Evolutionary conservation across 371 early-diverging fungal genomes (phyloP).

Genomic region (Syncephalis plumigaleata): DNA sequence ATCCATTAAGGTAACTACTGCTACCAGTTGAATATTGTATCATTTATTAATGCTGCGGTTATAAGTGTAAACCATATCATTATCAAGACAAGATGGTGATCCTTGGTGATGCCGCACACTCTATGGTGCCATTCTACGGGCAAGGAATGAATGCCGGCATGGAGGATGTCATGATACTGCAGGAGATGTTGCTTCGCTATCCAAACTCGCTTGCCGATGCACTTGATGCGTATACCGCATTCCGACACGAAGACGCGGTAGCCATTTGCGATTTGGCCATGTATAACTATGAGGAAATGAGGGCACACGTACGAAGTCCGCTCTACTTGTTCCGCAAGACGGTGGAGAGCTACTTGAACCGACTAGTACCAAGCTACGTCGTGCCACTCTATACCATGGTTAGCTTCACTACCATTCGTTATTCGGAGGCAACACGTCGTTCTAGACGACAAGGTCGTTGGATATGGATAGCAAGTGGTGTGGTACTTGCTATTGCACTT

Average conservation of each 20-base stretch:
- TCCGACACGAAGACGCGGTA: conserved; percentile 59
- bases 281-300: conserved; percentile 92
- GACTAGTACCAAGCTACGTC: conserved; percentile 42
- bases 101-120: conserved; percentile 93
- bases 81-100: conserved; percentile 57
- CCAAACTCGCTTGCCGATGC: conserved; percentile 25
- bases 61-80: conserved; percentile 79
- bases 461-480: conserved; percentile 16
- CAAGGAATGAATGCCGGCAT: conserved; percentile 98
- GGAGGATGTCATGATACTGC: conserved; percentile 74
- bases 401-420: conserved; percentile 75
- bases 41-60: no score
- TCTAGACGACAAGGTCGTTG: conserved; percentile 36
- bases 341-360: conserved; percentile 59
- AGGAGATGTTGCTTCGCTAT: conserved; percentile 39
- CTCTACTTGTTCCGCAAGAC: conserved; percentile 55
- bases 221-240: conserved; percentile 47
- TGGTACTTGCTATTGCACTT: not conserved
- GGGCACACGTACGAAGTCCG: conserved; percentile 54
- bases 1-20: conserved; percentile 51
- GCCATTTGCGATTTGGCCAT: conserved; percentile 91
- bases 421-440: conserved; percentile 46
- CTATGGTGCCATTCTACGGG: conserved; percentile 95
- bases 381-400: conserved; percentile 96
- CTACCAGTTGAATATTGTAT: not conserved